Base-by-base conservation (phyloP, 1,284 basidiomycete species). In the Meira miltonrushii region DNA sequence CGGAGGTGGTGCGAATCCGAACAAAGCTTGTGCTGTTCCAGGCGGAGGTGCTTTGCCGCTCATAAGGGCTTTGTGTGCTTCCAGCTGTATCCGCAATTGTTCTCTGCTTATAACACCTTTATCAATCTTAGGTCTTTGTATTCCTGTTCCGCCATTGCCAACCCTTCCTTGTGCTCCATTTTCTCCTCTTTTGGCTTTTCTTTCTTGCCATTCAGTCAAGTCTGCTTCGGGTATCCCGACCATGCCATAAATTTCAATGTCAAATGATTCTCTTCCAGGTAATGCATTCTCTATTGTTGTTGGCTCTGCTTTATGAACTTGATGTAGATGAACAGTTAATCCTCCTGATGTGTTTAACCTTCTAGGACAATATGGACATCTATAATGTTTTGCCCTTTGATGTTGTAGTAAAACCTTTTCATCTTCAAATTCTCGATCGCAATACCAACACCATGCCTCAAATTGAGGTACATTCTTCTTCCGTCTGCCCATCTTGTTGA, bases 171-270 rank as follows among this genome's bases (percentile, higher is more conserved):
- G 61, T 19, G 64, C 67, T 23, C 55, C 64, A 23, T 63, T 62
- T 2, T 64, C 64, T n/a, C 65, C 69, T 11, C 65, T 54, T 91
- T 95, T 72, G 88, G 86, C 59, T 78, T 91, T 92, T 8, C 28
- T 33, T 33, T 33, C 28, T 33, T 33, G 28, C 84, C 94, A 98
- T 79, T 94, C 92, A 28, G 87, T 90, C 33, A 95, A 84, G 78
- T 96, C 94, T 40, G 90, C 89, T 6, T 88, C 89, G 5, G 93
- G 93, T 58, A 97, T 92, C 61, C 94, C 94, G 77, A 94, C 93
- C 95, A 99, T 98, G 25, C 95, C 94, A 74, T 97, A 98, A 60
- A 99, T 98, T 80, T 99, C 95, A 54, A 98, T 88, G 78, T 97
- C 94, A 75, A 97, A 97, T 1, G 93, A 92, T 80, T 96, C 94